Base-by-base conservation (phyloP, 1,139 yeast genomes). In the Blastobotrys illinoisensis region DNA sequence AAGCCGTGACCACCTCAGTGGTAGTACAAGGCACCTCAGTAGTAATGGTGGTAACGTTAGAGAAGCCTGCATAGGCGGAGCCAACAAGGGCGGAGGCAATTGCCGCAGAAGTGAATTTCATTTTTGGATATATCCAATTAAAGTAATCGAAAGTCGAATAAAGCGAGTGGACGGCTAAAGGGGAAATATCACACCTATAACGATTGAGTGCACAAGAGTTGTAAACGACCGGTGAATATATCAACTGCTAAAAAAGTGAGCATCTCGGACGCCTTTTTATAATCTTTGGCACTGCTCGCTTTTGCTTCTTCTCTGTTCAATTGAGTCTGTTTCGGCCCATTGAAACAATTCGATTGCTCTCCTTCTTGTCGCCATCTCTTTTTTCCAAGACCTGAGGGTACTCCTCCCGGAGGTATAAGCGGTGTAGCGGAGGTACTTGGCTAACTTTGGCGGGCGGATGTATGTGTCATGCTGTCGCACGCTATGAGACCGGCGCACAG, bases 1-100 rank as follows among this genome's bases (percentile, higher is more conserved):
- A 68, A 53, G 67, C 63, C 40, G 73, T 65, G 58, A 71, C 70
- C 18, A 67, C 70, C 50, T 64, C 64, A 53, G 70, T 65, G 49
- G 62, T 56, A 55, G 72, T 70, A 54, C 56, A 57, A 55, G 58
- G 63, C 47, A 61, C 58, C 49, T 61, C 63, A 50, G 67, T 54
- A 58, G 70, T 65, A 61, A 62, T 61, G 64, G 70, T 63, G 67
- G 71, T 68, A 57, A 64, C 60, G 61, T 62, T 62, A 48, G 63
- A 58, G 56, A 64, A 62, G 58, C 60, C 60, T 56, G 62, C 55
- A 60, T 64, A 64, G 60, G 66, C 64, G 57, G 64, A 63, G 52
- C 57, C 61, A 51, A 62, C 60, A 51, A 44, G 23, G 26, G 23
- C 19, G 1, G 47, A 18, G 36, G 51, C 46, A 55, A 64, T 61